Evolutionary conservation across 257 asterid species (phyloP).

Genomic region (Solanum etuberosum): DNA sequence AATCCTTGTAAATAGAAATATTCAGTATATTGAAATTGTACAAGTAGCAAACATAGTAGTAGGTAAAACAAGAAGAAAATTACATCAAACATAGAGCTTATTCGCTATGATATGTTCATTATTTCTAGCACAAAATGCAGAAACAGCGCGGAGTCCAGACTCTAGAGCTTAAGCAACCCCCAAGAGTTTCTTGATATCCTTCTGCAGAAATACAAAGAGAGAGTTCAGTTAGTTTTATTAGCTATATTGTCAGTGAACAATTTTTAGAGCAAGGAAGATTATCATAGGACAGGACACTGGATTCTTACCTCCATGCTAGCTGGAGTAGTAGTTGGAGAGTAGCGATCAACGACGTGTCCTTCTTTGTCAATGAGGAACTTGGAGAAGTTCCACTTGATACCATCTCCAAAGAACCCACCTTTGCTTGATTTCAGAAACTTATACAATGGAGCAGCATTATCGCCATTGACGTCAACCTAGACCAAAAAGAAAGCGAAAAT

Average conservation of each 20-base stretch:
- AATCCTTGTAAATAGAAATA: too few species aligned
- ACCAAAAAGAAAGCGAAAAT: background rate
- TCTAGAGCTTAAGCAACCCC: constrained; percentile 24
- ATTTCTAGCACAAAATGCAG: background rate
- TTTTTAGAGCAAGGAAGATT: background rate
- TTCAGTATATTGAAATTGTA: background rate
- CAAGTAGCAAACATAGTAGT: background rate
- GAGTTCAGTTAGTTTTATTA: background rate
- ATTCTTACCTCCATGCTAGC: constrained; percentile 71
- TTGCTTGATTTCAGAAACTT: constrained; percentile 66
- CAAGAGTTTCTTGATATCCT: constrained; percentile 80
- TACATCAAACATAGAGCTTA: background rate
- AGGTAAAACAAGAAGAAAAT: background rate
- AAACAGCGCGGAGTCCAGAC: background rate
- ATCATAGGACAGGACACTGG: background rate
- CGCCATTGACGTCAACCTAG: constrained; percentile 80
- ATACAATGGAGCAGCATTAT: constrained; percentile 58
- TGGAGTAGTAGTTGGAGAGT: constrained; percentile 84
- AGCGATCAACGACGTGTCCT: constrained; percentile 74
- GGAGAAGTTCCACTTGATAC: constrained; percentile 81
- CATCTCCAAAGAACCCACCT: constrained; percentile 64
- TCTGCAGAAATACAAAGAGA: constrained; percentile 34
- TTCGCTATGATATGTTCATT: background rate
- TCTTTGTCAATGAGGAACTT: constrained; percentile 77
- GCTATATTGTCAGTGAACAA: background rate